phyloP scores from a whole-genome alignment of 2,329 filamentous ascomycete species.

The Fonsecaea pedrosoi region DNA sequence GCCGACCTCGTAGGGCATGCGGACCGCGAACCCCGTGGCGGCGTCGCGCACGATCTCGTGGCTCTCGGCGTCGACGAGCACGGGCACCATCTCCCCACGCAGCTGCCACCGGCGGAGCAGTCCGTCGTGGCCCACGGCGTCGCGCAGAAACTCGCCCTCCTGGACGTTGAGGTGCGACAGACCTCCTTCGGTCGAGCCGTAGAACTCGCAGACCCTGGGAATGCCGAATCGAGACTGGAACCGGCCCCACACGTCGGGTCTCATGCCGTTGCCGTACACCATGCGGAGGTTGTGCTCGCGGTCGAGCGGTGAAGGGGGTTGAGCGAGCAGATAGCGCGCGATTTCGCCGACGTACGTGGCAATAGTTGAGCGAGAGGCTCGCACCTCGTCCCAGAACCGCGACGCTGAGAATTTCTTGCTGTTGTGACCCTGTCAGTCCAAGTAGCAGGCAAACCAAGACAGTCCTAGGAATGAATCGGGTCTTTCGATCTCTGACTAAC shows the following conservation, averaged over 20 bases:
- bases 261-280: conserved; percentile 55
- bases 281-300: conserved; percentile 52
- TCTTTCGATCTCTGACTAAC: conserved; percentile 63
- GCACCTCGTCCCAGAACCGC: conserved; percentile 33
- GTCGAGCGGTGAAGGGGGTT: conserved; percentile 53
- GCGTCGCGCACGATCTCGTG: conserved; percentile 70
- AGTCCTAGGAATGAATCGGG: too few species aligned
- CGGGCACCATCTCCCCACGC: conserved; percentile 66
- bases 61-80: conserved; percentile 70
- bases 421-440: neutral
- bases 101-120: conserved; percentile 61
- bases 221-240: conserved; percentile 49
- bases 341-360: conserved; percentile 62
- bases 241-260: conserved; percentile 55
- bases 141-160: conserved; percentile 66
- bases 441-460: too few species aligned
- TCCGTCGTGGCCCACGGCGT: conserved; percentile 74
- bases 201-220: conserved; percentile 71
- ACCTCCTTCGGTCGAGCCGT: conserved; percentile 76
- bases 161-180: conserved; percentile 66
- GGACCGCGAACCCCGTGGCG: conserved; percentile 69
- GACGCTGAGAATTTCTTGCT: conserved; percentile 31
- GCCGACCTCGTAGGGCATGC: conserved; percentile 69
- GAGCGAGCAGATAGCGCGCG: conserved; percentile 55
- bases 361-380: conserved; percentile 57